phyloP scores from a whole-genome alignment of 2,329 filamentous ascomycete species.

The Hypocrella siamensis region DNA sequence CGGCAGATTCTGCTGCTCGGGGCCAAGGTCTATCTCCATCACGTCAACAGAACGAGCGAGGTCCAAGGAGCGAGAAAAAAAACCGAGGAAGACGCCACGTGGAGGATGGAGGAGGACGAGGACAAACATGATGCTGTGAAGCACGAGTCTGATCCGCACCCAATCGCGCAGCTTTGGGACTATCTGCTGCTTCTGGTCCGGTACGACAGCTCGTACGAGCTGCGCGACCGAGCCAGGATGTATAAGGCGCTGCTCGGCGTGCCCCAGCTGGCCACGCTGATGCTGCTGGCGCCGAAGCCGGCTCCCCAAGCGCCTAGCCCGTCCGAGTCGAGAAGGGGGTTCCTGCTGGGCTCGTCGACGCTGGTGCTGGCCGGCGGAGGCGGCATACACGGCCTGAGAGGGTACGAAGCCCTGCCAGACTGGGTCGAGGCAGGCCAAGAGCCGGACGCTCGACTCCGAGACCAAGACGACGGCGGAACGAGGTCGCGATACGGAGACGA shows the following conservation, averaged over 20 bases:
- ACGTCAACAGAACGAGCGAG: constrained; percentile 51
- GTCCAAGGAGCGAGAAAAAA: neutral
- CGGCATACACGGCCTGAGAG: constrained; percentile 56
- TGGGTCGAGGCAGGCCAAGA: constrained; percentile 75
- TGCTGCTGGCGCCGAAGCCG: constrained; percentile 86
- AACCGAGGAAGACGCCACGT: too few species aligned
- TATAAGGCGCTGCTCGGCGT: constrained; percentile 73
- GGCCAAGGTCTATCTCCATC: constrained; percentile 91
- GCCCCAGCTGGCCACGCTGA: constrained; percentile 76
- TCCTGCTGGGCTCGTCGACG: constrained; percentile 70
- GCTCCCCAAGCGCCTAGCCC: constrained; percentile 83
- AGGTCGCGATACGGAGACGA: constrained; percentile 14
- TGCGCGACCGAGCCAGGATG: constrained; percentile 78
- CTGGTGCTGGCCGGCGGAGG: constrained; percentile 67
- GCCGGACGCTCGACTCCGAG: constrained; percentile 59
- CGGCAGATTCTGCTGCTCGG: constrained; percentile 83
- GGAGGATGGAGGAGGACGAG: constrained; percentile 17
- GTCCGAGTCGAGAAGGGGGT: constrained; percentile 64
- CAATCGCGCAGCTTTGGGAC: constrained; percentile 64
- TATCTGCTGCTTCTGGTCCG: constrained; percentile 74
- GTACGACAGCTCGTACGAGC: constrained; percentile 89
- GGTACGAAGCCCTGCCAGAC: constrained; percentile 64
- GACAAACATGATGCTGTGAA: constrained; percentile 15
- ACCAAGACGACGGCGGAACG: constrained; percentile 28
- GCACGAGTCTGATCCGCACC: constrained; percentile 31